These are phyloP conservation scores for Lumnitzera littorea DNA, from an alignment of 345 rosid genomes.

Conservation along the genomic window DNA sequence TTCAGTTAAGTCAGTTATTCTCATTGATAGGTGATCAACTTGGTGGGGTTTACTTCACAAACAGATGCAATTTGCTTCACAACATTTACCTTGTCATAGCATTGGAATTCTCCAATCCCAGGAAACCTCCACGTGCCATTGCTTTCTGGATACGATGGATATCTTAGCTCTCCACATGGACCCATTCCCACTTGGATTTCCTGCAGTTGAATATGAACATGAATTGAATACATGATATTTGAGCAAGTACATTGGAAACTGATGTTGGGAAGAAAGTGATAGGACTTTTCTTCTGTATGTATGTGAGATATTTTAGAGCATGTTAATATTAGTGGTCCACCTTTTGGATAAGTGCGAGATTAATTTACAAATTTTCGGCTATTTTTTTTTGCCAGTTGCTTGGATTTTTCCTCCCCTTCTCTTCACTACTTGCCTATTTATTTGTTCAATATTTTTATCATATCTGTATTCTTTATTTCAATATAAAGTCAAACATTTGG, in stretches of 20 bases:
- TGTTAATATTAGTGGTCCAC: slow-evolving; percentile 6
- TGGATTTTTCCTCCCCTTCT: too few relatives aligned
- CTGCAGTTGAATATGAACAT: slow-evolving; percentile 27
- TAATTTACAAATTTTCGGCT: too few relatives aligned
- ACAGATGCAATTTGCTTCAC: not conserved
- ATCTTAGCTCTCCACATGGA: slow-evolving; percentile 92
- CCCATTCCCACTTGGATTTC: slow-evolving; percentile 99
- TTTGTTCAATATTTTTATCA: too few relatives aligned
- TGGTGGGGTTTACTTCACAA: not conserved
- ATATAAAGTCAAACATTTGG: too few relatives aligned
- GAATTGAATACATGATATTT: not conserved
- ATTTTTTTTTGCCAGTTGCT: too few relatives aligned
- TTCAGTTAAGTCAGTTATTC: not conserved
- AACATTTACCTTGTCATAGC: slow-evolving; percentile 79
- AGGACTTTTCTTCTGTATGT: not conserved
- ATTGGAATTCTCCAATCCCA: slow-evolving; percentile 97
- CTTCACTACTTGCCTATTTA: too few relatives aligned
- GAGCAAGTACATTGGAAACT: not conserved
- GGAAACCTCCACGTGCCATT: slow-evolving; percentile 91
- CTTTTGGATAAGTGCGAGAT: slow-evolving; percentile 1
- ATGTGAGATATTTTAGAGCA: not conserved
- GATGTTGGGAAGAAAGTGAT: not conserved
- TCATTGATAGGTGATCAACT: too few relatives aligned
- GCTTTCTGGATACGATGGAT: slow-evolving; percentile 94
- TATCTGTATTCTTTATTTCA: too few relatives aligned